Evolutionary conservation across 1,284 basidiomycete genomes (phyloP), one percentile per base, ranked within the genome.

Genomic region (Irpex lacteus): DNA sequence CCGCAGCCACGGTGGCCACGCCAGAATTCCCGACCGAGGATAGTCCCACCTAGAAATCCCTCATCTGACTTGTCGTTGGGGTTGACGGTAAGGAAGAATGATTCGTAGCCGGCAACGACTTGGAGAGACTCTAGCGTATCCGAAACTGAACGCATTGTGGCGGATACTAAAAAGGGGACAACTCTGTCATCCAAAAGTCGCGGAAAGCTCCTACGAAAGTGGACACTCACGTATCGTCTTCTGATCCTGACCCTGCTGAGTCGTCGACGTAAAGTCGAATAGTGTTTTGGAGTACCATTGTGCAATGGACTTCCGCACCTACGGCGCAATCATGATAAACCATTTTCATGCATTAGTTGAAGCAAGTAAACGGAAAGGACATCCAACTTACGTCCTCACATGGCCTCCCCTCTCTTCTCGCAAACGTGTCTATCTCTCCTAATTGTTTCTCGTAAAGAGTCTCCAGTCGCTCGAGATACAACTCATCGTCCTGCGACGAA

Each of bases 1-100:
- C 87, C 87, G 8, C 88, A 87, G 21, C 81, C 79, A 64, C 87
- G 75, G 60, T 87, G 71, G 4, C 81, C 81, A 18, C 86, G 76
- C 87, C 87, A 90, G 68, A 86, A 90, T 62, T 88, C 85, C 54
- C 87, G 80, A 4, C 87, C 88, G 5, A 75, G 68, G 1, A 82
- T 55, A 2, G 86, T 84, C 2, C 88, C 88, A 6, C 88, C 88
- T 4, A 90, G 77, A 73, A 89, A 89, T 0, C 85, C 85, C 50
- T 75, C 73, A 70, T 85, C 82, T 1, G 72, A 64, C 11, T 75
- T 68, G 66, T 83, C 77, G 26, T 69, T 68, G 1, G 85, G 84
- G 68, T 88, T 81, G 47, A 89, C 81, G 1, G 85, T 84, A 3
- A 90, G 79, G 58, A 89, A 68, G 69, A 89, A 86, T 0, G 87